Evolutionary conservation across 768 basidiomycete species (phyloP).

Genomic region (Sporobolomyces roseus): DNA sequence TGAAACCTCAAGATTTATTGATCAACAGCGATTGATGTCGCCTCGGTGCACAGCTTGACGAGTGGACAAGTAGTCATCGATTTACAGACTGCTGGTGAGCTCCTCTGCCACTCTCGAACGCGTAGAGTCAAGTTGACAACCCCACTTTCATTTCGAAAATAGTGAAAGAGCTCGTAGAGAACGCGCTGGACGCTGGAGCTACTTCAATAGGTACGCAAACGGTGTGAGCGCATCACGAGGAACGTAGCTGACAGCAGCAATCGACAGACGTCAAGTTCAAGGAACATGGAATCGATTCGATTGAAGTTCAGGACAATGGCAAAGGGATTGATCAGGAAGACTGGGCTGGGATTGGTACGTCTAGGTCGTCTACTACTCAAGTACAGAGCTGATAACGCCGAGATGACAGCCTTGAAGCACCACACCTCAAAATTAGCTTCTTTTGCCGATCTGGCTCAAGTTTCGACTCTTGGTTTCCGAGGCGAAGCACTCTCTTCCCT

Average conservation of each 20-base stretch:
- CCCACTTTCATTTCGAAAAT: background rate
- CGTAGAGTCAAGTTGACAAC: background rate
- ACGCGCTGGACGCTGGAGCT: conserved; percentile 87
- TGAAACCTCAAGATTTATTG: no score
- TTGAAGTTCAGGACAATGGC: conserved; percentile 93
- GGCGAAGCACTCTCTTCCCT: conserved; percentile 94
- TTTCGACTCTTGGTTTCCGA: conserved; percentile 86
- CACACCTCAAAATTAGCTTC: conserved; percentile 85
- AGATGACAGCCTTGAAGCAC: conserved; percentile 69
- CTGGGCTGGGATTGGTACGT: conserved; percentile 71
- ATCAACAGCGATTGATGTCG: conserved; percentile 41
- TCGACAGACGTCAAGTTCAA: conserved; percentile 78
- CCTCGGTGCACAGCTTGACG: conserved; percentile 71
- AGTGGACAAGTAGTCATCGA: conserved; percentile 94
- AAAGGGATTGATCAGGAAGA: conserved; percentile 74
- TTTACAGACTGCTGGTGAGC: conserved; percentile 66
- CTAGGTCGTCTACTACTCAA: no score
- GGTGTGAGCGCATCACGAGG: background rate
- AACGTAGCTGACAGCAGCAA: background rate
- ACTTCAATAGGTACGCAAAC: conserved; percentile 67
- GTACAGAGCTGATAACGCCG: no score
- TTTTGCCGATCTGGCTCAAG: conserved; percentile 66
- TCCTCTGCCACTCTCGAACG: background rate
- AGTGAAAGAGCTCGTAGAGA: conserved; percentile 94
- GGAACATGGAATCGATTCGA: conserved; percentile 70